phyloP scores from a whole-genome alignment of 768 basidiomycete genomes.

The Peribolospora baueri region DNA sequence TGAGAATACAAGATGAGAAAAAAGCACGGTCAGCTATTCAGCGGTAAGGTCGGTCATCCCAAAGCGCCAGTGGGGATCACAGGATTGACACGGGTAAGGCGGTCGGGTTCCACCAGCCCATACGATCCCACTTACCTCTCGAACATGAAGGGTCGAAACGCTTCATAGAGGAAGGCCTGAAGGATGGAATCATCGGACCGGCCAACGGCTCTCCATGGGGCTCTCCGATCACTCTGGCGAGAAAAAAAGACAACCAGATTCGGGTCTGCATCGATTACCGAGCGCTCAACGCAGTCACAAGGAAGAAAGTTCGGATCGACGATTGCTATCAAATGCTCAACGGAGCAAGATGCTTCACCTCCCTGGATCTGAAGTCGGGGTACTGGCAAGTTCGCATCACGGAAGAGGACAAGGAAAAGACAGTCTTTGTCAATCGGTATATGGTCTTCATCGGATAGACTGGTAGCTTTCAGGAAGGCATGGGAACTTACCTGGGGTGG shows the following conservation, averaged over 20 bases:
- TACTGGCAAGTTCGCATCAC: constrained; percentile 26
- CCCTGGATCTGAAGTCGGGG: constrained; percentile 22
- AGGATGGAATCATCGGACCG: too few species aligned
- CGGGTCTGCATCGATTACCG: constrained; percentile 10
- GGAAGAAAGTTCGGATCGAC: constrained; percentile 7
- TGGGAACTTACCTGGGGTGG: too few species aligned
- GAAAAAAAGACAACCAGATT: constrained; percentile 5
- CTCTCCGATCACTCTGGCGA: too few species aligned
- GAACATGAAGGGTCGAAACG: too few species aligned
- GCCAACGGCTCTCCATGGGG: too few species aligned
- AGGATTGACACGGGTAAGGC: too few species aligned
- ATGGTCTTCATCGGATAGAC: too few species aligned
- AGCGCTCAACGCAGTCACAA: constrained; percentile 7
- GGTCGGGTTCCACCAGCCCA: too few species aligned
- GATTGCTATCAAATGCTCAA: constrained; percentile 11
- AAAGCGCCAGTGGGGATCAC: too few species aligned
- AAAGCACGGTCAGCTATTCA: constrained; percentile 17
- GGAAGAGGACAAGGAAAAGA: constrained; percentile 26
- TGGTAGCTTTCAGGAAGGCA: too few species aligned
- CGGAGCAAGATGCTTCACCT: constrained; percentile 14
- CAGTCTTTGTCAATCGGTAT: constrained; percentile 22
- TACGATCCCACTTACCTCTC: too few species aligned
- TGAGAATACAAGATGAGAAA: constrained; percentile 19
- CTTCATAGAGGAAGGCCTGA: too few species aligned
- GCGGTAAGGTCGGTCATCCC: constrained; percentile 18